Evolutionary conservation across 495 filamentous ascomycete genomes (phyloP), one percentile per base, ranked within the genome.

Genomic region (Cercophora newfieldiana): DNA sequence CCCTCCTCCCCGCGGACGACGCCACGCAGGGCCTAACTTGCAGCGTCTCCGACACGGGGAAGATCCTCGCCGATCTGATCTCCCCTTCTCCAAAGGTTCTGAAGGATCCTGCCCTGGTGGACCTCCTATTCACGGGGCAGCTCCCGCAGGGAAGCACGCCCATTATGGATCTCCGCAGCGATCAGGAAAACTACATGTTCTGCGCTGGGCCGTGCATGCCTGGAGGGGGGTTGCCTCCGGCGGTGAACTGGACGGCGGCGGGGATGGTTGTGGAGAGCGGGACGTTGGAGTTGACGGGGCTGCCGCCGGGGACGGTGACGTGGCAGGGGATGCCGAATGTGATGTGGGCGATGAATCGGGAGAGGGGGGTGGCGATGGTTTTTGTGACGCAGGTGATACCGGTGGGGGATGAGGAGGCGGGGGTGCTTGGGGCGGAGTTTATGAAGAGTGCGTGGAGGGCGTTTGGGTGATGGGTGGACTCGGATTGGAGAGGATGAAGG

Each of bases 291-390:
- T 48, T 37, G 6, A 60, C 49, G 19, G 55, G 64, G 1, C 51
- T 66, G 19, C 64, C 64, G 22, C 10, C 8, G 3, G 64, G 64
- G 19, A 66, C 64, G 0, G 28, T 66, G 6, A 54, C 64, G 12
- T 66, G 64, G 64, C 55, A 66, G 24, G 64, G 64, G 16, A 37
- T 53, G 48, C 64, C 64, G 25, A 66, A 66, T 53, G 55, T 66
- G 22, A 21, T 53, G 7, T 60, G 54, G 55, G 54, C 64, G 3
- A 29, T 60, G 24, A 59, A 66, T 21, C 21, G 56, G 18, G 64
- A 66, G 54, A 66, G 44, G 57, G 64, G 64, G 14, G 3, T 66
- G 47, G 64, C 64, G 3, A 25, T 53, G 28, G 53, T 66, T n/a
- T 66, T 66, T 47, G 56, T 29, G 16, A 66, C 64, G 2, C 64